Base-by-base conservation (phyloP, 2,329 filamentous ascomycete genomes). In the Fusarium sacchari region DNA sequence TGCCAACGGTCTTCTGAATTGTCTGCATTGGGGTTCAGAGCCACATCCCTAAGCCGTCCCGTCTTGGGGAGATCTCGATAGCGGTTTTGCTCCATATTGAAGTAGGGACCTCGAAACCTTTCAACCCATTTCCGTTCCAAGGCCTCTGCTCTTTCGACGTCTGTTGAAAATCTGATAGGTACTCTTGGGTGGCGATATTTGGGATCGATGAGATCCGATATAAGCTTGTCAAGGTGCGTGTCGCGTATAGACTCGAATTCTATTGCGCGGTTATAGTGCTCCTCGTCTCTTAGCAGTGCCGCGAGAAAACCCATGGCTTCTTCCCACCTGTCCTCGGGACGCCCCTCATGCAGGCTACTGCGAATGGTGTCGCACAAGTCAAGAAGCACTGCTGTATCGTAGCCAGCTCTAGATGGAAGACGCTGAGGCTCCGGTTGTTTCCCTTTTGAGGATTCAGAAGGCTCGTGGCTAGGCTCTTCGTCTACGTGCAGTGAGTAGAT, bases 1-100 rank as follows among this genome's bases (percentile, higher is more conserved):
- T 80, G 78, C 84, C 85, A 86, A 26, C 81, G 80, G 12, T 79
- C 79, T 52, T 79, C 63, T 20, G 77, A 69, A 28, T 81, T 79
- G 18, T 76, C 66, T 17, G 80, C 69, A 26, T 76, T 73, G n/a
- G 75, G 77, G 36, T 81, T 79, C 67, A 86, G 84, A 11, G 77
- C 78, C 13, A 88, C 80, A 34, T 84, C 83, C 60, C 80, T 83
- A 34, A 88, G 79, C 49, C 80, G 78, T 1, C 85, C 85, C 13
- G 76, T 78, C 40, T 76, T 76, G 1, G 81, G 75, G 28, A 88
- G 76, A 4, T 78, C 71, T 10, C 72, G 73, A 42, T 82, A 82
- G n/a, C 86, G 80, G 15, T 80, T 77, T 55, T 86, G 80, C 61
- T 88, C 86, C 32, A 88, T 82, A 67, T 82, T 80, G 67, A 85